Evolutionary conservation across 805 yeast genomes (phyloP), one percentile per base, ranked within the genome.

Genomic region (Brettanomyces sp.): DNA sequence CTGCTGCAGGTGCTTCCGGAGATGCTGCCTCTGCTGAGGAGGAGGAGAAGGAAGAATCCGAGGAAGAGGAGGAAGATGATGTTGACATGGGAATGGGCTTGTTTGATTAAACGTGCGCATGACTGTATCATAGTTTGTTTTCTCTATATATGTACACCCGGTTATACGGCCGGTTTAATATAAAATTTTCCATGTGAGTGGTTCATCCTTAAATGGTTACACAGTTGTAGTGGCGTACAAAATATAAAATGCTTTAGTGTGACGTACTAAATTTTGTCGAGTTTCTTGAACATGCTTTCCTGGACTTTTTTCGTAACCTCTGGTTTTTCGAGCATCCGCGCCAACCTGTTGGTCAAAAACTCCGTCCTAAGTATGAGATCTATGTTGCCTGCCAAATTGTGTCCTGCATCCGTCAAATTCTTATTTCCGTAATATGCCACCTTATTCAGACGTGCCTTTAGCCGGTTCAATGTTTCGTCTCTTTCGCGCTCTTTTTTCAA

Each of bases 1-100:
- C 84, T 61, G 74, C 79, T 65, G 78, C 76, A 65, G 79, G 77
- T 65, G 82, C 85, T 58, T 79, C 83, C 62, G 82, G 82, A 62
- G 82, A 77, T 64, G 85, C 78, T 56, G 85, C 76, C 57, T 88
- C 74, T 55, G 93, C 72, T 49, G 95, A 70, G 50, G 93, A 68
- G 50, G 93, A 71, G 59, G 86, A 68, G 57, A 82, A 72, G 62
- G 88, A 76, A 63, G 90, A 72, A 60, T 82, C 65, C 57, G 82
- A 65, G 58, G 80, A 73, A 63, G 70, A 70, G 60, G 80, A 75
- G 69, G 84, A 78, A 66, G 77, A 78, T 56, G 86, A 80, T 62
- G 91, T 83, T 73, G 43, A 41, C 11, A 32, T 18, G 22, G 45
- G 28, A n/a, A 83, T 85, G 95, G 68, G 68, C 59, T 57, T 66